A percentile compares a stretch with the other conserved stretches of the same genome.
These are phyloP conservation scores for Cerioporus squamosus DNA, from an alignment of 1,284 basidiomycete genomes.

Conservation along the genomic window DNA sequence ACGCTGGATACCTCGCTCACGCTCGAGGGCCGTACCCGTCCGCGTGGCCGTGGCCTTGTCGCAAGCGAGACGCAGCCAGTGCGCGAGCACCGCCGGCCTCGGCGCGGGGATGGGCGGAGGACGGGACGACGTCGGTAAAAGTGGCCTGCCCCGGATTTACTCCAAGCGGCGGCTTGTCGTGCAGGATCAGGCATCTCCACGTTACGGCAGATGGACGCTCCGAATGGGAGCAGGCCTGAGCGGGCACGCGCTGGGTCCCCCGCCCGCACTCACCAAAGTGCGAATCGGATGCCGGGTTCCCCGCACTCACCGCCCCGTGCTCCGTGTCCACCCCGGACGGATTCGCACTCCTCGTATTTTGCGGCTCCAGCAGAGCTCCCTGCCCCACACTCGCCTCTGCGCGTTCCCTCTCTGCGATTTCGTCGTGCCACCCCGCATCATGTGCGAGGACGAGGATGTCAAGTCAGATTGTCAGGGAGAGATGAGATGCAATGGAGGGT, in stretches of 20 bases:
- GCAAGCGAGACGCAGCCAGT: background rate
- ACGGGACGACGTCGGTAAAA: slow-evolving; percentile 20
- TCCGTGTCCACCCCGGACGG: slow-evolving; percentile 12
- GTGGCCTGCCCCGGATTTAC: slow-evolving; percentile 24
- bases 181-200: slow-evolving; percentile 16
- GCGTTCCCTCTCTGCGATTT: too few species aligned
- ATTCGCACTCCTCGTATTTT: slow-evolving; percentile 1
- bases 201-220: slow-evolving; percentile 14
- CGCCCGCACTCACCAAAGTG: slow-evolving; percentile 7
- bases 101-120: slow-evolving; percentile 1
- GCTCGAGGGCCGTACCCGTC: background rate
- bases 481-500: background rate
- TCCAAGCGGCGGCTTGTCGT: slow-evolving; percentile 12
- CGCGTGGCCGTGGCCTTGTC: background rate
- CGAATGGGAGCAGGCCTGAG: slow-evolving; percentile 15
- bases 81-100: background rate
- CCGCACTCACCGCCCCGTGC: slow-evolving; percentile 5
- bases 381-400: too few species aligned
- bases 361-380: too few species aligned
- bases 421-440: too few species aligned
- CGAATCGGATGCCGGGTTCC: slow-evolving; percentile 9
- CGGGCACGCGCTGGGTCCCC: slow-evolving; percentile 7
- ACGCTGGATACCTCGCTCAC: too few species aligned
- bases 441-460: background rate
- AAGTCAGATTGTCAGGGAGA: slow-evolving; percentile 10